These are phyloP conservation scores for Cladorrhinum samala DNA, from an alignment of 495 filamentous ascomycete genomes.

Conservation along the genomic window DNA sequence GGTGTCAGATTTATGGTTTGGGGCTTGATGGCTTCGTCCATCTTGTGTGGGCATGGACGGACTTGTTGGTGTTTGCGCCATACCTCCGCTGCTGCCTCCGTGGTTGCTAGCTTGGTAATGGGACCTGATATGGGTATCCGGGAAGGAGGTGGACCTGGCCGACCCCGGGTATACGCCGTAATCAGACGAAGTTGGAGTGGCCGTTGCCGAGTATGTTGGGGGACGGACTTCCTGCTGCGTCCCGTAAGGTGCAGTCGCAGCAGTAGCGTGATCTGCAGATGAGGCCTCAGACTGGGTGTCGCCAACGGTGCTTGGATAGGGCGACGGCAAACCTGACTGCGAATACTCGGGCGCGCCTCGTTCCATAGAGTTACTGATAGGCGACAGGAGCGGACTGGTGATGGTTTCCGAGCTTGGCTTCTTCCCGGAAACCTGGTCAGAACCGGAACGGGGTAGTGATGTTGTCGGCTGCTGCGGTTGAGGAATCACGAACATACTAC, in stretches of 20 bases:
- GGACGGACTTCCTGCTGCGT: slow-evolving; percentile 73
- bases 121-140: slow-evolving; percentile 66
- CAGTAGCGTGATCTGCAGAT: slow-evolving; percentile 81
- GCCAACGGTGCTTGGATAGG: slow-evolving; percentile 63
- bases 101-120: slow-evolving; percentile 69
- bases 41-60: slow-evolving; percentile 79
- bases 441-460: slow-evolving; percentile 20
- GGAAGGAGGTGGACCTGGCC: slow-evolving; percentile 72
- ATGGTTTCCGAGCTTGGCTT: slow-evolving; percentile 27
- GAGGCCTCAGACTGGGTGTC: slow-evolving; percentile 72
- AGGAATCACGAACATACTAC: slow-evolving; percentile 39
- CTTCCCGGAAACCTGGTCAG: slow-evolving; percentile 26
- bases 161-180: slow-evolving; percentile 76
- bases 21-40: slow-evolving; percentile 63
- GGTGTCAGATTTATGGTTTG: slow-evolving; percentile 83
- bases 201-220: slow-evolving; percentile 63
- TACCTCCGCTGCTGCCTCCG: slow-evolving; percentile 73
- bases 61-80: slow-evolving; percentile 94
- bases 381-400: slow-evolving; percentile 28
- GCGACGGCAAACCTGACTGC: slow-evolving; percentile 97
- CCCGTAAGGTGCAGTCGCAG: slow-evolving; percentile 71
- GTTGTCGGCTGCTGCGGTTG: slow-evolving; percentile 28
- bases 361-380: slow-evolving; percentile 65
- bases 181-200: slow-evolving; percentile 74
- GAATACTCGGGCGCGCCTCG: slow-evolving; percentile 86